Percentiles rank a stretch among this genome's conserved stretches.
Conservation (phyloP, 2,329 filamentous ascomycete species). For the Aspergillus chevalieri region DNA sequence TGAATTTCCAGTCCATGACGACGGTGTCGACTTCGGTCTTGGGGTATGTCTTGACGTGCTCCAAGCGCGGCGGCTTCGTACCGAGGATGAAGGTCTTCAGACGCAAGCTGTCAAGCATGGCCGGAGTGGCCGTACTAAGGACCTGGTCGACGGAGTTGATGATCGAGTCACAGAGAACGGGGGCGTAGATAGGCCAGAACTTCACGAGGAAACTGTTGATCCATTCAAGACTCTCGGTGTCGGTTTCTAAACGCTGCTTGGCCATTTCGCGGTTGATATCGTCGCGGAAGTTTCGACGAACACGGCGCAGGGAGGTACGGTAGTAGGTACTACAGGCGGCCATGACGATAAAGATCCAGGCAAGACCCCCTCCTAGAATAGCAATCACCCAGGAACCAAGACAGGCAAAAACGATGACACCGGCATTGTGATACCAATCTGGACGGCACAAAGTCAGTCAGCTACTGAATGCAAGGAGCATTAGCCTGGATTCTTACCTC, state of each 20-base stretch:
- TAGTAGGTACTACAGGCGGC: conserved; percentile 91
- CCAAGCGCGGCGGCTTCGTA: conserved; percentile 89
- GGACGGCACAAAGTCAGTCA: not conserved
- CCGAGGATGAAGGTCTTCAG: conserved; percentile 91
- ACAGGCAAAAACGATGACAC: conserved; percentile 88
- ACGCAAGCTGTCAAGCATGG: conserved; percentile 87
- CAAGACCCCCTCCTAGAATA: conserved; percentile 80
- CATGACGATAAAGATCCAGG: conserved; percentile 92
- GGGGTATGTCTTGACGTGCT: conserved; percentile 97
- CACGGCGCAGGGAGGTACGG: conserved; percentile 84
- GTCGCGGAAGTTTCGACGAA: conserved; percentile 92
- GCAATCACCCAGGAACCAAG: conserved; percentile 85
- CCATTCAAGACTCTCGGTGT: conserved; percentile 92
- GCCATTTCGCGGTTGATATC: conserved; percentile 85
- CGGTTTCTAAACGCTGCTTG: conserved; percentile 79
- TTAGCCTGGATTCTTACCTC: conserved; percentile 51
- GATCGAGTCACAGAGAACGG: conserved; percentile 84
- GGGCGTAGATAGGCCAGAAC: conserved; percentile 98
- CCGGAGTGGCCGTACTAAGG: conserved; percentile 81
- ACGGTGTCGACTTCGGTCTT: conserved; percentile 93
- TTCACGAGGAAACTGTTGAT: conserved; percentile 98
- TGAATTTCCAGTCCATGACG: conserved; percentile 99
- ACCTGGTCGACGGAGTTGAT: conserved; percentile 95
- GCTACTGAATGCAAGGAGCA: not conserved
- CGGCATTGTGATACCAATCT: conserved; percentile 99